These are phyloP conservation scores for Trametes coccinea DNA, from an alignment of 768 basidiomycete genomes.

Conservation along the genomic window DNA sequence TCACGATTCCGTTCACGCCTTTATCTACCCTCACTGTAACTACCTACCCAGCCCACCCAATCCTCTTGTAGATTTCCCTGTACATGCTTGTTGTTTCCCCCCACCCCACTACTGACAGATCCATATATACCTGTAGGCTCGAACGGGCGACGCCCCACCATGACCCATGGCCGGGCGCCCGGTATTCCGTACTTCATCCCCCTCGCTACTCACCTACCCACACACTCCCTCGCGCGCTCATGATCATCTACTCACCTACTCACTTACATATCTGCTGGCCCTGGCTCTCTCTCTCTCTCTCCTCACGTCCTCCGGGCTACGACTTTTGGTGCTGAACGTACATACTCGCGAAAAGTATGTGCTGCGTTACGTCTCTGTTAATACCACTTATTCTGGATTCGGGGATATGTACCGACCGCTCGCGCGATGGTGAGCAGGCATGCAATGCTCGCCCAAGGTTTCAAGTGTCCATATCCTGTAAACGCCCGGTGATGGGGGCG, in stretches of 20 bases:
- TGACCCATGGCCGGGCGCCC: background rate
- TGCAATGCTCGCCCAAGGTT: too few species aligned
- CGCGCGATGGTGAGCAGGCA: too few species aligned
- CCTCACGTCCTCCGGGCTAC: background rate
- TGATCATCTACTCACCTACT: background rate
- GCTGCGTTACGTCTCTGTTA: slow-evolving; percentile 8
- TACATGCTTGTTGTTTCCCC: background rate
- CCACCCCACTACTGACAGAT: background rate
- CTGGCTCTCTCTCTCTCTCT: too few species aligned
- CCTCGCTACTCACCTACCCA: background rate
- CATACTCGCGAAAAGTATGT: slow-evolving; percentile 9
- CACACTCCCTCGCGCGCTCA: background rate
- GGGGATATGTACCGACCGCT: too few species aligned
- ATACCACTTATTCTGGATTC: background rate
- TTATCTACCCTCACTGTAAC: too few species aligned
- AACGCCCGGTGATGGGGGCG: too few species aligned
- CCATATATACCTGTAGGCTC: slow-evolving; percentile 11
- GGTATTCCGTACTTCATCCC: background rate
- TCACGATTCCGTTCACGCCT: too few species aligned
- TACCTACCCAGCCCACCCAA: too few species aligned
- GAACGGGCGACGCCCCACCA: background rate
- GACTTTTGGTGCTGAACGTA: background rate
- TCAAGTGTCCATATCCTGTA: too few species aligned
- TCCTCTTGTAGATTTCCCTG: background rate
- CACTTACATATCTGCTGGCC: background rate